These are phyloP conservation scores for Tolypocladium sp. DNA, from an alignment of 2,329 filamentous ascomycete species.

Conservation along the genomic window DNA sequence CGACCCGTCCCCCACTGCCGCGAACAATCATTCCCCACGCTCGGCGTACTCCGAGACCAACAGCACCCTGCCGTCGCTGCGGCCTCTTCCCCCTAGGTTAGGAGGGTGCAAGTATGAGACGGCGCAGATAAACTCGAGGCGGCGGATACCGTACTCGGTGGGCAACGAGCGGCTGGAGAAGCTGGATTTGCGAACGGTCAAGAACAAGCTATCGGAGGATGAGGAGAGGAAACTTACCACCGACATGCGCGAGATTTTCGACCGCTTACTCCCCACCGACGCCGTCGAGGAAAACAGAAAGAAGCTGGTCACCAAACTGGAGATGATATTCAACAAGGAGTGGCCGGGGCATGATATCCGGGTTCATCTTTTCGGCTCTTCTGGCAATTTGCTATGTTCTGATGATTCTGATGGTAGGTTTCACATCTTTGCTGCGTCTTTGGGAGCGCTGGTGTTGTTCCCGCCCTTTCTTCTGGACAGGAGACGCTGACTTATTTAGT, in stretches of 20 bases:
- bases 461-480: background rate
- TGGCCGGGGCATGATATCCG: slow-evolving; percentile 88
- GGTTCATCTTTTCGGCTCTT: slow-evolving; percentile 95
- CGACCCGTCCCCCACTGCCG: slow-evolving; percentile 69
- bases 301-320: slow-evolving; percentile 76
- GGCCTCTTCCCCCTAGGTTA: slow-evolving; percentile 49
- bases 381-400: slow-evolving; percentile 87
- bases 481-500: slow-evolving; percentile 46
- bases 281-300: slow-evolving; percentile 69
- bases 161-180: slow-evolving; percentile 72
- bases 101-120: slow-evolving; percentile 83
- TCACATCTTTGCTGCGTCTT: background rate
- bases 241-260: slow-evolving; percentile 80
- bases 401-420: slow-evolving; percentile 87
- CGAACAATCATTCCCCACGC: slow-evolving; percentile 73
- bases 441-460: slow-evolving; percentile 5
- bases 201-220: slow-evolving; percentile 59
- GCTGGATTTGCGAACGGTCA: slow-evolving; percentile 61
- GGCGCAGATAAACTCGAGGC: slow-evolving; percentile 67
- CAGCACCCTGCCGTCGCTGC: slow-evolving; percentile 58
- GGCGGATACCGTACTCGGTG: slow-evolving; percentile 85
- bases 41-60: slow-evolving; percentile 88
- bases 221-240: slow-evolving; percentile 68
- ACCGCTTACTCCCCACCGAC: slow-evolving; percentile 71
- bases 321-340: slow-evolving; percentile 77